Evolutionary conservation across 2,329 filamentous ascomycete species (phyloP), one percentile per base, ranked within the genome.

Genomic region (Aspergillus versicolor): DNA sequence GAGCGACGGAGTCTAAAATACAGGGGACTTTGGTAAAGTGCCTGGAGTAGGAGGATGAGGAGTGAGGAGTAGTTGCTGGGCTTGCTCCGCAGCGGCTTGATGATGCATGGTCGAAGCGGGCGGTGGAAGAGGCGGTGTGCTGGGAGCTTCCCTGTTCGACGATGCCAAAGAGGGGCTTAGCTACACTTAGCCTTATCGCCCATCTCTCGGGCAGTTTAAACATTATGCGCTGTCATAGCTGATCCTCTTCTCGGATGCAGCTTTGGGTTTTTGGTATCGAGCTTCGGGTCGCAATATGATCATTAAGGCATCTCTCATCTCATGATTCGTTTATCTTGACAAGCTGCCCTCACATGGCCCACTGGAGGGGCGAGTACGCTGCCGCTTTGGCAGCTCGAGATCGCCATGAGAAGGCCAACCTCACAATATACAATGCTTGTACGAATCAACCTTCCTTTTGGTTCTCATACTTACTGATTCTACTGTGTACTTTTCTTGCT

Each of bases 361-460:
- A 84, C 78, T 95, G 92, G 90, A 84, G 88, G 68, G 86, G 90
- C 64, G 89, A 95, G 68, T 97, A 96, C 73, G 81, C 90, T 61
- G 80, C 84, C 60, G 88, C 88, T 63, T 81, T 97, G 63, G 83
- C 86, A 65, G 87, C 88, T 67, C 81, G 86, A 62, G 90, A 91
- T 67, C 82, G 86, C 68, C 82, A 85, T 61, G 88, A 91, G 68
- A 82, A 85, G 68, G 80, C 80, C 56, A 84, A 87, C 65, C 77
- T 80, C 67, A 82, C 86, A 52, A 83, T 95, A 60, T 89, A 96
- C 67, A 83, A 91, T 71, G 88, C 90, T 60, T 96, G 92, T 96
- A 69, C 54, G 71, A 50, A 38, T n/a, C 34, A 7, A n/a, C 27
- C 19, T n/a, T 11, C 19, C 34, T 38, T 19, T 17, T 30, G 27